Evolutionary conservation across 495 filamentous ascomycete genomes (phyloP).

Genomic region (Penicillium arizonense): DNA sequence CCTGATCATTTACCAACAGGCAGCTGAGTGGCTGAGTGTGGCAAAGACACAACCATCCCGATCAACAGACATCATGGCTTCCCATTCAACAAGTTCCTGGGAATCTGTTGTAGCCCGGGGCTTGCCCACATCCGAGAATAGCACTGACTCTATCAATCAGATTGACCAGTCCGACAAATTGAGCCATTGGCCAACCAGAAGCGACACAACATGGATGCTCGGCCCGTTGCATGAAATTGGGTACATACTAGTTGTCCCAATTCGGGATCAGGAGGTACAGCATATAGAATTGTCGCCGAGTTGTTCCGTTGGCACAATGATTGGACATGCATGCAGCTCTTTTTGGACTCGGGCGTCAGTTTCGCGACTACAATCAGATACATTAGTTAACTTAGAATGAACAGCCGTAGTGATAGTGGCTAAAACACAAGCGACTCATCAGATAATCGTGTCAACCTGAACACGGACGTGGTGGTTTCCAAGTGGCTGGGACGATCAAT

Average conservation of each 20-base stretch:
- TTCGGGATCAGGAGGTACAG: conserved; percentile 13
- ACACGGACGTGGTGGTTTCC: conserved; percentile 10
- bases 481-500: conserved; percentile 15
- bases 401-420: background rate
- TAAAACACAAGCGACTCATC: background rate
- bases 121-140: conserved; percentile 4
- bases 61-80: background rate
- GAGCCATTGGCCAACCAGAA: background rate
- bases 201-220: conserved; percentile 19
- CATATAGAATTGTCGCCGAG: conserved; percentile 9
- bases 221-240: conserved; percentile 22
- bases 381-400: background rate
- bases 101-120: background rate
- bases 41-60: no score
- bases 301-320: conserved; percentile 8
- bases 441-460: background rate
- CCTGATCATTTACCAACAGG: no score
- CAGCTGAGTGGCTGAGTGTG: no score
- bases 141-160: background rate
- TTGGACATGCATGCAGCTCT: conserved; percentile 21
- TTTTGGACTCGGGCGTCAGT: conserved; percentile 10
- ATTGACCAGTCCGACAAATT: background rate
- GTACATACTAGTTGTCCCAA: conserved; percentile 10
- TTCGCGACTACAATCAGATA: background rate
- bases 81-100: background rate